Evolutionary conservation across 208 protist species (phyloP).

Genomic region (Pavlovales sp.): DNA sequence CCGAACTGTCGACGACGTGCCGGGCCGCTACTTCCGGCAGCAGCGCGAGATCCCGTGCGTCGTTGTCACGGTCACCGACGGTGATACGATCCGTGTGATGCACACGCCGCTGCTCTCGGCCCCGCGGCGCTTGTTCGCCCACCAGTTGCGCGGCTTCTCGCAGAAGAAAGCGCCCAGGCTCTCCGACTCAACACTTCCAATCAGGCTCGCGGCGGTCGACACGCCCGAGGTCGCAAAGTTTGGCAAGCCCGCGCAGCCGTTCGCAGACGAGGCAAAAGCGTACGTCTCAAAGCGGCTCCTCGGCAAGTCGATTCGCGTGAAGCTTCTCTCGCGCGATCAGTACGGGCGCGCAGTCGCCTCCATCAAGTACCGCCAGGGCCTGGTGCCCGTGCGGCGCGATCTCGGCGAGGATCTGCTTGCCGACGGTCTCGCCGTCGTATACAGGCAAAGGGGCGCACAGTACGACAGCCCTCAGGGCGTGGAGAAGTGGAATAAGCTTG

Average conservation of each 20-base stretch:
- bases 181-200: background rate
- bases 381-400: background rate
- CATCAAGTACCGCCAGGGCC: background rate
- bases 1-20: background rate
- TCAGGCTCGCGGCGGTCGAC: background rate
- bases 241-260: background rate
- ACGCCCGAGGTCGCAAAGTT: background rate
- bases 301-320: background rate
- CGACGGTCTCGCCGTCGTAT: background rate
- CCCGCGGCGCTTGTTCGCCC: background rate
- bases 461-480: background rate
- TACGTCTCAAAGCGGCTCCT: background rate
- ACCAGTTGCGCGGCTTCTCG: too few species aligned
- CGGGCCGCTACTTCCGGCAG: background rate
- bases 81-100: background rate
- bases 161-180: background rate
- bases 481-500: background rate
- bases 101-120: background rate
- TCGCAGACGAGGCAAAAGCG: background rate
- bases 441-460: constrained; percentile 1
- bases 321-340: constrained; percentile 4
- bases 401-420: background rate
- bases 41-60: background rate
- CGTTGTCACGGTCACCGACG: background rate
- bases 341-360: background rate